These are phyloP conservation scores for Penicillium paxilli DNA, from an alignment of 495 filamentous ascomycete genomes.

Conservation along the genomic window DNA sequence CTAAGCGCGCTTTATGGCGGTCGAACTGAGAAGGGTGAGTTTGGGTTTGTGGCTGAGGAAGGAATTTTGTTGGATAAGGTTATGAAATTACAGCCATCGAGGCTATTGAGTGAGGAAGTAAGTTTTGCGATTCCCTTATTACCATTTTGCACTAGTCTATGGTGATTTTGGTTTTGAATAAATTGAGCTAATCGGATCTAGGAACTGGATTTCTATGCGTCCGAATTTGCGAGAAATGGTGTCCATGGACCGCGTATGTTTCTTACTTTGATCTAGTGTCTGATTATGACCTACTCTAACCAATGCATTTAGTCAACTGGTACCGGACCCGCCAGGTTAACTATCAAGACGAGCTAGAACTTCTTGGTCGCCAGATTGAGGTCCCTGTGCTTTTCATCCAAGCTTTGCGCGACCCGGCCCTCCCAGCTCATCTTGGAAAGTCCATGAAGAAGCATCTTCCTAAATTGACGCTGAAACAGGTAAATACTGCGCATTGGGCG, in stretches of 20 bases:
- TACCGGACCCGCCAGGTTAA: slow-evolving; percentile 74
- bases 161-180: slow-evolving; percentile 8
- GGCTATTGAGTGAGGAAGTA: slow-evolving; percentile 61
- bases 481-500: slow-evolving; percentile 70
- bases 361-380: slow-evolving; percentile 50
- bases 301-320: slow-evolving; percentile 63
- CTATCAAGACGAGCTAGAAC: slow-evolving; percentile 68
- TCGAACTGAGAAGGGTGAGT: slow-evolving; percentile 50
- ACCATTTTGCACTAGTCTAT: no score
- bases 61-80: slow-evolving; percentile 61
- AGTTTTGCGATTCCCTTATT: slow-evolving; percentile 13
- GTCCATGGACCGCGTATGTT: slow-evolving; percentile 69
- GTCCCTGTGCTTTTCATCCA: slow-evolving; percentile 74
- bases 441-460: slow-evolving; percentile 68
- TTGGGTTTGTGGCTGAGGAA: slow-evolving; percentile 50
- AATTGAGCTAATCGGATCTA: slow-evolving; percentile 22
- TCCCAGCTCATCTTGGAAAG: slow-evolving; percentile 64
- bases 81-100: slow-evolving; percentile 42
- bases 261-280: neutral
- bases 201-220: slow-evolving; percentile 75
- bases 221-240: slow-evolving; percentile 68
- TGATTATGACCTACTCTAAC: neutral
- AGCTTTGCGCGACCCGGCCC: slow-evolving; percentile 65
- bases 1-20: slow-evolving; percentile 71
- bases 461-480: slow-evolving; percentile 56